These are phyloP conservation scores for Solanum tarijense DNA, from an alignment of 257 asterid species.

Conservation along the genomic window DNA sequence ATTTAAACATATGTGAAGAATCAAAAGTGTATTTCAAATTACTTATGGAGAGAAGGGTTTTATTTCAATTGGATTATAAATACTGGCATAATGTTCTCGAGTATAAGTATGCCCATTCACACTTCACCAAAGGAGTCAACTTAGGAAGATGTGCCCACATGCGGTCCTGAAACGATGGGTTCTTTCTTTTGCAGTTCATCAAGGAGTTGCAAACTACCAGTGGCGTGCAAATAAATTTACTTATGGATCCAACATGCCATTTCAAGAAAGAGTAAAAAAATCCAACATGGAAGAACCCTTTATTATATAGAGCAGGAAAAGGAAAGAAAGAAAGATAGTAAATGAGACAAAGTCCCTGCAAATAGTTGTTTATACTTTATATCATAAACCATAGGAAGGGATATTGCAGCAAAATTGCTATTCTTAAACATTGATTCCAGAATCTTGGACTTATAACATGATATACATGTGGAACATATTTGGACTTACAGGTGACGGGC, in stretches of 20 bases:
- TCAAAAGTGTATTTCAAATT: not conserved
- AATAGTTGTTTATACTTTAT: not conserved
- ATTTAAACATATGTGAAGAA: not conserved
- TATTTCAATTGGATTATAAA: not conserved
- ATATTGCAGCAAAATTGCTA: not conserved
- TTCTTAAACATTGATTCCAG: not conserved
- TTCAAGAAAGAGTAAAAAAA: not conserved
- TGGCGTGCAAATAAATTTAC: not conserved
- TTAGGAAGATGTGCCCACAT: not conserved
- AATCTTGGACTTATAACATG: not conserved
- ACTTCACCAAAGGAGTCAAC: not conserved
- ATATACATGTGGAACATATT: not conserved
- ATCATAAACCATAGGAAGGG: not conserved
- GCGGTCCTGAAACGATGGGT: not conserved
- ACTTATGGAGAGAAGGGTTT: not conserved
- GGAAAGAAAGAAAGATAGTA: not conserved
- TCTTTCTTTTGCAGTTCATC: not conserved
- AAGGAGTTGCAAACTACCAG: not conserved
- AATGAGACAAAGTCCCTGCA: not conserved
- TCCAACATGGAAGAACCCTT: not conserved
- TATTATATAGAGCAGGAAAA: not conserved
- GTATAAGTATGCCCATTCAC: not conserved
- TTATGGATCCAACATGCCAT: not conserved
- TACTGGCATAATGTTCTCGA: not conserved
- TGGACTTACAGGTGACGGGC: constrained; percentile 34